Conservation (phyloP, 1,139 yeast species). For the Zygosaccharomyces pseudobailii region DNA sequence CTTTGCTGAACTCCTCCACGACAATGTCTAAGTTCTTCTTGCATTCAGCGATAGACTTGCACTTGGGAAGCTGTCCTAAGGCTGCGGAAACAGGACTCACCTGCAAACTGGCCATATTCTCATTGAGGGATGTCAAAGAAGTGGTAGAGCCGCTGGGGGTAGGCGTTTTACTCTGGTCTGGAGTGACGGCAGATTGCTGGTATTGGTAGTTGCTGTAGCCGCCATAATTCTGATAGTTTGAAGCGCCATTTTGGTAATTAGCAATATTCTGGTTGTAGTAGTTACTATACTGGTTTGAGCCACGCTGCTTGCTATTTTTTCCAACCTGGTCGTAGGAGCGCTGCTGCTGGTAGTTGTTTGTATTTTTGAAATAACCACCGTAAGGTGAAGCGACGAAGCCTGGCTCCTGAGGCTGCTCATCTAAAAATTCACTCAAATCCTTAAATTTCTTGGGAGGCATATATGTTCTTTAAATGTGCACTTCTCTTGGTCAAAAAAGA, state of each 20-base stretch:
- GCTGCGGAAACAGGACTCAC: conserved; percentile 65
- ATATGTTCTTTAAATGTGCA: neutral
- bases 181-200: conserved; percentile 28
- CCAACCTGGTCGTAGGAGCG: conserved; percentile 14
- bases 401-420: conserved; percentile 30
- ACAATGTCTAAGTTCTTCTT: conserved; percentile 57
- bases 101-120: conserved; percentile 63
- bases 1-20: conserved; percentile 43
- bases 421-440: conserved; percentile 29
- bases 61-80: conserved; percentile 52
- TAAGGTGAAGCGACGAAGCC: conserved; percentile 31
- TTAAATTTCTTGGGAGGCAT: conserved; percentile 36
- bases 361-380: conserved; percentile 32
- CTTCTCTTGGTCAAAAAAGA: neutral
- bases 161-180: conserved; percentile 28
- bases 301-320: conserved; percentile 10
- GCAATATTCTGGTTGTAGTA: conserved; percentile 15
- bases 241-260: conserved; percentile 11
- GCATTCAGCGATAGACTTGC: conserved; percentile 59
- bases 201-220: conserved; percentile 14
- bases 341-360: conserved; percentile 21
- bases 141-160: conserved; percentile 43
- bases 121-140: conserved; percentile 64
- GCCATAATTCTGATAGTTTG: conserved; percentile 6
- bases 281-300: conserved; percentile 11